Evolutionary conservation across 2,329 filamentous ascomycete genomes (phyloP).

Genomic region (Rhynchosporium graminicola): DNA sequence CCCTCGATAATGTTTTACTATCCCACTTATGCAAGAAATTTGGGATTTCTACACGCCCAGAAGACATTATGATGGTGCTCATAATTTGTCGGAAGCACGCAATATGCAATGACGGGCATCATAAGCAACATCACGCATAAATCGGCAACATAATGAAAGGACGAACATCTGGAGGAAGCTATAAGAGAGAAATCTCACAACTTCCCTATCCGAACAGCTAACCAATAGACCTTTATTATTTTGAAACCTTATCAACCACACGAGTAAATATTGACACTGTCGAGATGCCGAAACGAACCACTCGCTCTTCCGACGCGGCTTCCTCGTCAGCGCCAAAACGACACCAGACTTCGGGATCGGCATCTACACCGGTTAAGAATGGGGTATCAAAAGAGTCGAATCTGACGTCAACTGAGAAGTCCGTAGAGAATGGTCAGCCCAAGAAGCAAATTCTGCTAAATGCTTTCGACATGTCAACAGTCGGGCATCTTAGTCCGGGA

Average conservation of each 20-base stretch:
- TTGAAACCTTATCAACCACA: too few relatives aligned
- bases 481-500: slow-evolving; percentile 64
- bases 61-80: slow-evolving; percentile 15
- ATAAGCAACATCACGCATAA: neutral
- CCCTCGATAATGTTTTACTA: neutral
- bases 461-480: slow-evolving; percentile 66
- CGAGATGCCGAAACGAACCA: slow-evolving; percentile 12
- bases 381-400: neutral
- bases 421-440: slow-evolving; percentile 8
- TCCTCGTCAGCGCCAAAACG: neutral
- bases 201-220: too few relatives aligned
- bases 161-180: neutral
- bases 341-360: neutral
- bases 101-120: slow-evolving; percentile 19
- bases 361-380: slow-evolving; percentile 2
- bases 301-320: slow-evolving; percentile 4
- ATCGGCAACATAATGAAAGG: neutral
- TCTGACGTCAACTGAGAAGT: neutral
- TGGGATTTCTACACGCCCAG: neutral
- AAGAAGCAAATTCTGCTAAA: slow-evolving; percentile 58
- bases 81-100: slow-evolving; percentile 26
- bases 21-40: slow-evolving; percentile 10
- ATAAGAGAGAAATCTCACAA: neutral
- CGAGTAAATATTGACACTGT: neutral
- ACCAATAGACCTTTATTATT: too few relatives aligned